A percentile compares a stretch with the other conserved stretches of the same genome.
Conservation (phyloP, 1,284 basidiomycete genomes). For the Taiwanofungus camphoratus region DNA sequence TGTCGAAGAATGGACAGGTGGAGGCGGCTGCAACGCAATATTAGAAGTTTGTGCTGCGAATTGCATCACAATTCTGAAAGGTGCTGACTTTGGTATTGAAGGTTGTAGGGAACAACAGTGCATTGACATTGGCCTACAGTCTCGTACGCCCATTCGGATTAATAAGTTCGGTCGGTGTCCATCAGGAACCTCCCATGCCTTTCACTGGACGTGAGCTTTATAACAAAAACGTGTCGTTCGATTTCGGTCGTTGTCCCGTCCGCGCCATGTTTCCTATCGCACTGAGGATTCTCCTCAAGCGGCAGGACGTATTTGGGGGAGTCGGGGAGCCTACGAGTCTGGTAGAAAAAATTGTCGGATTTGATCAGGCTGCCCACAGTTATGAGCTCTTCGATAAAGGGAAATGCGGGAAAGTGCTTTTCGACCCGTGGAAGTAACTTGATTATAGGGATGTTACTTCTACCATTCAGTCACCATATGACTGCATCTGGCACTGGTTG, state of each 20-base stretch:
- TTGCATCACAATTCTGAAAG: not conserved
- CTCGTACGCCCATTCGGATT: constrained; percentile 79
- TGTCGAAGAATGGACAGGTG: constrained; percentile 46
- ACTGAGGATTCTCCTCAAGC: constrained; percentile 61
- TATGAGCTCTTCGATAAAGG: constrained; percentile 68
- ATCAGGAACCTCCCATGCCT: constrained; percentile 49
- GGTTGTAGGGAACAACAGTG: constrained; percentile 75
- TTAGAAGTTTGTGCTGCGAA: constrained; percentile 49
- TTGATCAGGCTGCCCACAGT: constrained; percentile 48
- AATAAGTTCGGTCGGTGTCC: constrained; percentile 76
- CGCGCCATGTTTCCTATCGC: constrained; percentile 74
- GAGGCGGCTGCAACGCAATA: constrained; percentile 56
- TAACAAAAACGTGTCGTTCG: constrained; percentile 76
- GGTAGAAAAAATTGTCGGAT: constrained; percentile 56
- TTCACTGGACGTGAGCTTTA: constrained; percentile 66
- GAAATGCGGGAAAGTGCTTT: constrained; percentile 65
- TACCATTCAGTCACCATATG: too few relatives aligned
- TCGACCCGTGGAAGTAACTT: constrained; percentile 75
- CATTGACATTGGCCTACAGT: constrained; percentile 68
- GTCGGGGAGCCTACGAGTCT: constrained; percentile 54
- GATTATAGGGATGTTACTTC: too few relatives aligned
- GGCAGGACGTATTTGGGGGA: constrained; percentile 64
- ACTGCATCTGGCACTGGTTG: too few relatives aligned
- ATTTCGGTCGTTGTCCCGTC: constrained; percentile 86
- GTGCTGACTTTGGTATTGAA: constrained; percentile 27